Evolutionary conservation across 208 protist species (phyloP), one percentile per base, ranked within the genome.

Genomic region (Acanthamoeba triangularis): DNA sequence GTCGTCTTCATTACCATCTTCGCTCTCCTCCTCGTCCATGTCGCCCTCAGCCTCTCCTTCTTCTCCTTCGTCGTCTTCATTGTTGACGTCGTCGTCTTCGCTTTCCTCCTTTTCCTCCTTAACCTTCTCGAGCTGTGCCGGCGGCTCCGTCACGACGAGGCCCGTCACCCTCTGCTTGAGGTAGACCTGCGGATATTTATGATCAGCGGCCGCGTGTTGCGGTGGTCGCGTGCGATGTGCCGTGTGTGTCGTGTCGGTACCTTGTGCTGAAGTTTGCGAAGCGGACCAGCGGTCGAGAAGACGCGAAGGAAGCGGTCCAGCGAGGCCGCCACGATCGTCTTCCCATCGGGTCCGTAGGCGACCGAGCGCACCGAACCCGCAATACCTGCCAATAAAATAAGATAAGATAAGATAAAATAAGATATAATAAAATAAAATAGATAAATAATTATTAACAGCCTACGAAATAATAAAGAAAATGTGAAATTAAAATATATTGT

Each of bases 281-380:
- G 37, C 8, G 74, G 74, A 18, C 16, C 74, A 23, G 74, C 74
- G 0, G 74, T 82, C 18, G 74, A 82, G 74, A 41, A 82, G 74
- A 82, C 74, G 23, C 74, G 74, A 25, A 82, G 74, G 74, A 82
- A 82, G 41, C 74, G 74, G 41, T 82, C 74, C 41, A 82, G 74
- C 18, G 74, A 82, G 4, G 74, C 74, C 33, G 37, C 37, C 28
- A 82, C 74, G 41, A 82, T 82, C 37, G 35, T 13, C 37, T 52
- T 82, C 11, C 74, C 74, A 35, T 82, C 74, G 37, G 74, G 74
- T 30, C 74, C 74, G 37, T 82, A 82, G 74, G 37, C 74, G 11
- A 82, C 1, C 33, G 74, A 25, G 2, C 74, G 74, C 41, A 82
- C 74, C 74, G 74, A 82, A 13, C 74, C 74, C 16, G 74, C 33